A percentile compares a stretch with the other conserved stretches of the same genome.
phyloP scores from a whole-genome alignment of 1,284 basidiomycete genomes.

The Ceratobasidium sp. region DNA sequence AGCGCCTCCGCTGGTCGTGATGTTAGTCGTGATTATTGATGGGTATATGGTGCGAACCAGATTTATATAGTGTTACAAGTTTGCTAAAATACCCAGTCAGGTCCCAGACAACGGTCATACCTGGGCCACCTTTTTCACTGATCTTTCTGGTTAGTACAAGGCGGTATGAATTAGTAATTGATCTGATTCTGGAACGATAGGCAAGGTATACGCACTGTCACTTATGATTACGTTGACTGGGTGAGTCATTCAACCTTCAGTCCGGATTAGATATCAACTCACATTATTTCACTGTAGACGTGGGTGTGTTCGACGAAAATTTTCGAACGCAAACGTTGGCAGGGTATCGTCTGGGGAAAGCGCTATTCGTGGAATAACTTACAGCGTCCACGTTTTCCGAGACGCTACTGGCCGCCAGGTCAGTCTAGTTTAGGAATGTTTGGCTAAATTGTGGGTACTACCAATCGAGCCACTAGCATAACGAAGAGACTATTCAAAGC shows the following conservation, averaged over 20 bases:
- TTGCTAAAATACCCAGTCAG: background rate
- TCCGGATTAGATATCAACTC: background rate
- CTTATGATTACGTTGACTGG: slow-evolving; percentile 16
- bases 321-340: slow-evolving; percentile 1
- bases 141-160: slow-evolving; percentile 12
- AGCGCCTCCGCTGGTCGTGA: background rate
- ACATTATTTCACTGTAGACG: background rate
- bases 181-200: background rate
- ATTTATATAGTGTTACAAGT: background rate
- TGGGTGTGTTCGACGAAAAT: slow-evolving; percentile 9
- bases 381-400: background rate
- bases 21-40: background rate
- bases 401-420: background rate
- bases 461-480: too few species aligned
- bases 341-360: background rate
- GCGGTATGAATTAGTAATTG: too few species aligned
- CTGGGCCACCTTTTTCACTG: background rate
- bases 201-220: slow-evolving; percentile 22
- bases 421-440: background rate
- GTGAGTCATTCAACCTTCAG: background rate
- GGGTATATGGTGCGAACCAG: slow-evolving; percentile 1
- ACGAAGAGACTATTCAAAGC: background rate
- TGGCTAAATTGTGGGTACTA: background rate
- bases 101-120: background rate
- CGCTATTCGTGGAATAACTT: background rate